Evolutionary conservation across 2,329 filamentous ascomycete species (phyloP), one percentile per base, ranked within the genome.

Genomic region (Fusarium foetens): DNA sequence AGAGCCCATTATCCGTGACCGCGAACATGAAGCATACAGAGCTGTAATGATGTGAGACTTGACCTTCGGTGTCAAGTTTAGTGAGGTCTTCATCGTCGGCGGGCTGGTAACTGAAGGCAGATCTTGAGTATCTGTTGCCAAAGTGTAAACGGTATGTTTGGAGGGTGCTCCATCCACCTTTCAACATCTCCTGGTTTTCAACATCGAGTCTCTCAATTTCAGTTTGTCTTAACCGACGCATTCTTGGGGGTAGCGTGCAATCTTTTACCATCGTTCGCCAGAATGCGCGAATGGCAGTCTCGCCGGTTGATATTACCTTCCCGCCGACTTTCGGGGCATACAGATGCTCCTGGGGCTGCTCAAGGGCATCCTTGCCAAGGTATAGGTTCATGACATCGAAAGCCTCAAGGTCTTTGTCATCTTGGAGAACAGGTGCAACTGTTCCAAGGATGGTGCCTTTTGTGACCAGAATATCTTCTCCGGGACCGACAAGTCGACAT

Each of bases 261-360:
- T 72, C 70, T 7, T 45, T 62, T 1, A 38, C 53, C 3, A 72
- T 21, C 1, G 70, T 72, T 2, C 70, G 25, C 57, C 70, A 72
- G 9, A 66, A 72, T 0, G 70, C 69, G 1, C 57, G 35, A 14
- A 54, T 17, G 3, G 53, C 11, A 10, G 60, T 39, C 21, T 72
- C 70, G 0, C 53, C 54, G 1, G 8, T 39, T 6, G 9, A 7
- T 8, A 43, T 16, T 21, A 27, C 27, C 16, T 29, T 58, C 1
- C 21, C 19, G 0, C 42, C 21, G 5, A 72, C 0, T 3, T 5
- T 35, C 0, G 65, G 69, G 3, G 17, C 9, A 5, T 70, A 72
- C 0, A 43, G 3, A 19, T 35, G 46, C 1, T 21, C 17, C 5
- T 35, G 12, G 1, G 45, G 27, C 0, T 31, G 3, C 1, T 41